Evolutionary conservation across 495 filamentous ascomycete genomes (phyloP).

Genomic region (Beverwykella pulmonaria): DNA sequence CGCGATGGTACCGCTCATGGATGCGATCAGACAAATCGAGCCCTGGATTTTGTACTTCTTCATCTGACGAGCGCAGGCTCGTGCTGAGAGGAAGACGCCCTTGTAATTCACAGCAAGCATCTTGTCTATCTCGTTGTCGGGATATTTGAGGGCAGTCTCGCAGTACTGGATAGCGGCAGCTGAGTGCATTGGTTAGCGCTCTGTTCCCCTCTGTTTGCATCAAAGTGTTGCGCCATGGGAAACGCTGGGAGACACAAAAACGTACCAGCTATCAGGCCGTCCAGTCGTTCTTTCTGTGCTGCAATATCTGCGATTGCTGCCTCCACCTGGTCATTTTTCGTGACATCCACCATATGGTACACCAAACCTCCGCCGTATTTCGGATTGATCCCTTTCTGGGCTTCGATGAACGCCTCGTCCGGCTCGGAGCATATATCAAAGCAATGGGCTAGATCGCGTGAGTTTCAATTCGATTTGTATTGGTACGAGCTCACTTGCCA

Average conservation of each 20-base stretch:
- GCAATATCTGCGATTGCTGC: constrained; percentile 58
- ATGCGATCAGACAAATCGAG: constrained; percentile 71
- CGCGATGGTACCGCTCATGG: constrained; percentile 72
- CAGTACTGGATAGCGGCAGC: constrained; percentile 49
- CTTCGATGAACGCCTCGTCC: constrained; percentile 54
- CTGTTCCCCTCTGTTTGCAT: background rate
- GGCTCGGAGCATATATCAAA: constrained; percentile 61
- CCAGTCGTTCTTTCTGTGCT: constrained; percentile 57
- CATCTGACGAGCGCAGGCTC: constrained; percentile 75
- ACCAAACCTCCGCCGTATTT: constrained; percentile 60
- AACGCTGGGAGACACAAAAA: no score
- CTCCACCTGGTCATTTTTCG: constrained; percentile 59
- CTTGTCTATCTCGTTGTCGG: constrained; percentile 63
- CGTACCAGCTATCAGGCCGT: constrained; percentile 72
- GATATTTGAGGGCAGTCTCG: constrained; percentile 53
- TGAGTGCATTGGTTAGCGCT: constrained; percentile 36
- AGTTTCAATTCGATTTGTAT: background rate
- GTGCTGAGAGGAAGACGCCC: constrained; percentile 74
- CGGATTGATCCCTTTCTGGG: constrained; percentile 51
- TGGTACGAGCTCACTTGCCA: constrained; percentile 47
- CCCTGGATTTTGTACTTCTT: constrained; percentile 65
- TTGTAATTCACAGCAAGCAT: constrained; percentile 80
- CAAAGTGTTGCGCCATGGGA: no score
- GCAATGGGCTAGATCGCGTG: constrained; percentile 57
- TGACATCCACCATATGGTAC: constrained; percentile 67